Percentiles rank a stretch among this genome's conserved stretches.
Conservation (phyloP, 1,139 yeast genomes). For the Sugiyamaella sp. region DNA sequence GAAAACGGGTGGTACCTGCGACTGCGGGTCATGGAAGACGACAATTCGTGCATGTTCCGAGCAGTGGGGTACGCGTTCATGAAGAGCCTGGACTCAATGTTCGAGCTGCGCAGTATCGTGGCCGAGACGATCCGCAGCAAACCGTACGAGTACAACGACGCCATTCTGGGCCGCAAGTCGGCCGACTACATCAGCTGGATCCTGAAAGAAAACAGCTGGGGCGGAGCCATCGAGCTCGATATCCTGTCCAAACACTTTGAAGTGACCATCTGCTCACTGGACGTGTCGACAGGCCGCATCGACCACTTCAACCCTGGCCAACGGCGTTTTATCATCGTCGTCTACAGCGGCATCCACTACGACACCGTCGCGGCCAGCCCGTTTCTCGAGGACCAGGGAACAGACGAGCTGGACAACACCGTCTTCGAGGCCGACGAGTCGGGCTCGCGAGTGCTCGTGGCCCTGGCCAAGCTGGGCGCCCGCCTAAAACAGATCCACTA, state of each 20-base stretch:
- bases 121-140: constrained; percentile 51
- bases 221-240: constrained; percentile 81
- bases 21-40: constrained; percentile 70
- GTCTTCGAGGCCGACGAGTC: constrained; percentile 45
- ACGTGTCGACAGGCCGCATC: constrained; percentile 63
- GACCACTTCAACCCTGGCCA: constrained; percentile 58
- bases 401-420: constrained; percentile 45
- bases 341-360: constrained; percentile 78
- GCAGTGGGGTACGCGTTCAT: constrained; percentile 62
- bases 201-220: constrained; percentile 66
- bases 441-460: constrained; percentile 42
- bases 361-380: constrained; percentile 58
- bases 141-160: constrained; percentile 56
- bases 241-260: constrained; percentile 60
- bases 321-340: constrained; percentile 53
- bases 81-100: constrained; percentile 46
- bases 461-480: constrained; percentile 49
- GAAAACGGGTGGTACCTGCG: constrained; percentile 42
- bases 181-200: constrained; percentile 67
- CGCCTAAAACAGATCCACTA: constrained; percentile 57
- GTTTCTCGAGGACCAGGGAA: constrained; percentile 35
- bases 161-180: constrained; percentile 58
- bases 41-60: constrained; percentile 78
- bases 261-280: constrained; percentile 63
- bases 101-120: constrained; percentile 52